Evolutionary conservation across 352 stramenopile species (phyloP), one percentile per base, ranked within the genome.

Genomic region (Phytophthora tubulina): DNA sequence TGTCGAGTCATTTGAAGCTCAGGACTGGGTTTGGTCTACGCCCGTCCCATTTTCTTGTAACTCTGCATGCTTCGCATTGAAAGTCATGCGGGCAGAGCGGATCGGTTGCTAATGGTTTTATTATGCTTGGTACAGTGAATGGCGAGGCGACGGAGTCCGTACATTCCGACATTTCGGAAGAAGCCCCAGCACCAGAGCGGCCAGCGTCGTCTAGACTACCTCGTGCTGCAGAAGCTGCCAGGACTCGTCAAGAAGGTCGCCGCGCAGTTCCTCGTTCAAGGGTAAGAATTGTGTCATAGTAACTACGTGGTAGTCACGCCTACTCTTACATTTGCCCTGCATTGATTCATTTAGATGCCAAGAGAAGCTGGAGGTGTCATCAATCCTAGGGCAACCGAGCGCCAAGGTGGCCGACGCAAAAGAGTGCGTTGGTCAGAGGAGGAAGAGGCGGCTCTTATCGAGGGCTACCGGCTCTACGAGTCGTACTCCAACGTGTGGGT

Each of bases 401-500:
- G 21, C 10, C 21, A 27, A 27, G 30, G 38, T 39, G 27, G 7
- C 32, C 65, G 45, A 53, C 60, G 55, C 31, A 70, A 69, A 46
- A 57, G 75, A 54, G 82, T 81, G 56, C 76, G 77, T 38, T 95
- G 88, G 88, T 81, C 78, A 27, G 46, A 65, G 2, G 73, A 76
- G 3, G 88, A 95, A 63, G 84, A 87, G 13, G 66, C 78, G 7
- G 88, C 88, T 45, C 62, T 95, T 11, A 46, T 84, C 27, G 74
- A 86, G n/a, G 88, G 88, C 33, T 82, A 91, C 65, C 70, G 76
- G 38, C 63, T 85, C 30, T 95, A 85, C 44, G 52, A 75, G 15
- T 57, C 69, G 11, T 61, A 86, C n/a, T 70, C 70, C 11, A 90
- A 89, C 48, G 68, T 90, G 38, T 95, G 88, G 88, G 49, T 86